A percentile compares a stretch with the other conserved stretches of the same genome.
phyloP scores from a whole-genome alignment of 2,329 filamentous ascomycete species.

The Penicillium griseofulvum region DNA sequence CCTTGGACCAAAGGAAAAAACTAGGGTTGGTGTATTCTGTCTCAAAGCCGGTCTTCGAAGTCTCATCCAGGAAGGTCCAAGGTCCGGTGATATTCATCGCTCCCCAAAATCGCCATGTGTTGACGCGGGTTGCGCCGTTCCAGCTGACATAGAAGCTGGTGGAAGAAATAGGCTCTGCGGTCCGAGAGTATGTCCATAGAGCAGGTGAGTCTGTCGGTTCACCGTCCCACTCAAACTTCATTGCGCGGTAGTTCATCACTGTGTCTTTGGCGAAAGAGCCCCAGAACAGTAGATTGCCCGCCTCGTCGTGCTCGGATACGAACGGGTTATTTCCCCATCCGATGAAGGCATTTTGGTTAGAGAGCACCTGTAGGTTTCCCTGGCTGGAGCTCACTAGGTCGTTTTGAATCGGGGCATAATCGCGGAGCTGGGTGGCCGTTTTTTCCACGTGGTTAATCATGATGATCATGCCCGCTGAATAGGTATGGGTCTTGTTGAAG shows the following conservation, averaged over 20 bases:
- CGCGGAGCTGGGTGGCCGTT: slow-evolving; percentile 34
- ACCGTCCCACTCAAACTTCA: slow-evolving; percentile 45
- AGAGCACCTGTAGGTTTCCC: slow-evolving; percentile 40
- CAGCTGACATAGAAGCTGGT: slow-evolving; percentile 41
- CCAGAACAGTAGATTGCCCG: slow-evolving; percentile 40
- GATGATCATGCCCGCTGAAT: slow-evolving; percentile 42
- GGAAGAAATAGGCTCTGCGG: slow-evolving; percentile 24
- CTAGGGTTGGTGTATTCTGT: slow-evolving; percentile 32
- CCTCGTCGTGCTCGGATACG: slow-evolving; percentile 40
- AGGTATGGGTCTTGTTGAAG: slow-evolving; percentile 38
- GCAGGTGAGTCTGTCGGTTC: slow-evolving; percentile 42
- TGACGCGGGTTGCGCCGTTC: slow-evolving; percentile 42
- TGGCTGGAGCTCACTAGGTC: slow-evolving; percentile 38
- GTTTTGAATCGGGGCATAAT: slow-evolving; percentile 28
- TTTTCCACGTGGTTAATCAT: slow-evolving; percentile 37
- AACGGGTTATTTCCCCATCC: slow-evolving; percentile 45
- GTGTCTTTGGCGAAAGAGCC: slow-evolving; percentile 33
- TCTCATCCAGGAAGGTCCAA: slow-evolving; percentile 29
- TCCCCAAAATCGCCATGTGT: slow-evolving; percentile 38
- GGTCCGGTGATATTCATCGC: slow-evolving; percentile 30
- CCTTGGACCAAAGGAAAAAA: slow-evolving; percentile 35
- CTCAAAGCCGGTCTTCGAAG: slow-evolving; percentile 40
- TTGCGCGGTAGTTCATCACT: slow-evolving; percentile 44
- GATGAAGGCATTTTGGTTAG: slow-evolving; percentile 39
- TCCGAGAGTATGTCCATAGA: slow-evolving; percentile 39